These are phyloP conservation scores for Starmera pachycereana DNA, from an alignment of 805 yeast species.

Conservation along the genomic window DNA sequence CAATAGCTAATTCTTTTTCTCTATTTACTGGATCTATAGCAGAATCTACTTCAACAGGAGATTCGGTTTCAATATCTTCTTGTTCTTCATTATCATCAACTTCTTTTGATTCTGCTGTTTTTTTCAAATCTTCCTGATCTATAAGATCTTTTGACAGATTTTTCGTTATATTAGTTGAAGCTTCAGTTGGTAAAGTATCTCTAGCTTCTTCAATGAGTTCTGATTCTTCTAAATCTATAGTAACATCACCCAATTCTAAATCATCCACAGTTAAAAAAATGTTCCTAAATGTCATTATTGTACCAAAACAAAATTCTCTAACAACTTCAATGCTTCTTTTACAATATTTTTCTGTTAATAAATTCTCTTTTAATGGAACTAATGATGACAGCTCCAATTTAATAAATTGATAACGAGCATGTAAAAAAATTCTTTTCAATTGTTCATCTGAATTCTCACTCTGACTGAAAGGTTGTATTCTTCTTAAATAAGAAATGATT, in stretches of 20 bases:
- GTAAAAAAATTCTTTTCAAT: conserved; percentile 49
- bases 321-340: conserved; percentile 76
- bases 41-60: not conserved
- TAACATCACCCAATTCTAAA: conserved; percentile 11
- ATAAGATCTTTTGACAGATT: conserved; percentile 5
- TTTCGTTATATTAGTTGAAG: not conserved
- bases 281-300: conserved; percentile 55
- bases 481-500: conserved; percentile 62
- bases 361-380: conserved; percentile 42
- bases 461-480: conserved; percentile 46
- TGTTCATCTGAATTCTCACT: conserved; percentile 17
- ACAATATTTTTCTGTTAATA: conserved; percentile 47
- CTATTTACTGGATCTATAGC: not conserved
- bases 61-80: not conserved
- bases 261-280: conserved; percentile 39
- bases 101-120: not conserved
- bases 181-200: conserved; percentile 12
- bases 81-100: conserved; percentile 21
- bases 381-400: conserved; percentile 47
- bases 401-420: conserved; percentile 62
- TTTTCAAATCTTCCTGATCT: conserved; percentile 17
- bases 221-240: conserved; percentile 4
- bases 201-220: not conserved
- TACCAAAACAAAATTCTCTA: conserved; percentile 72
- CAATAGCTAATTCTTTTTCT: not conserved